A percentile compares a stretch with the other conserved stretches of the same genome.
Evolutionary conservation across 371 early-diverging fungal species (phyloP).

Genomic region (Mycotypha africana): DNA sequence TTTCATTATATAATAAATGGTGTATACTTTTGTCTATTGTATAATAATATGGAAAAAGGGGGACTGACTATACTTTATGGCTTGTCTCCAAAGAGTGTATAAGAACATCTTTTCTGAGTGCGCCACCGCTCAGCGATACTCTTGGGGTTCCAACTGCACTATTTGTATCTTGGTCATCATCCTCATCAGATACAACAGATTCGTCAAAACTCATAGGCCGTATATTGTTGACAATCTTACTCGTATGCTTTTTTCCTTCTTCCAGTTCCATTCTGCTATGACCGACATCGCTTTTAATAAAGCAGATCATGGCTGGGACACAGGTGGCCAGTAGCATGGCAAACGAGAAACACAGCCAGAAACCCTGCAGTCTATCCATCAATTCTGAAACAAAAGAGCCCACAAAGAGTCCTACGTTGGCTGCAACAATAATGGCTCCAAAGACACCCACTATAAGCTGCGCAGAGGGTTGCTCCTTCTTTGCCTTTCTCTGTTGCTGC

Average conservation of each 20-base stretch:
- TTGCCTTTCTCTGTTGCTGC: not conserved
- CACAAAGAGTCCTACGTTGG: conserved; percentile 1
- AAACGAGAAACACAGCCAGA: conserved; percentile 9
- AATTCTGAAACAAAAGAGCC: conserved; percentile 7
- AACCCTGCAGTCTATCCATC: conserved; percentile 1
- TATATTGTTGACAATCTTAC: not conserved
- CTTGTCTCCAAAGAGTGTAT: too few species aligned
- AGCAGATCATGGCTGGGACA: not conserved
- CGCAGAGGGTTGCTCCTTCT: not conserved
- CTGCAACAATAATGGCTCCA: not conserved
- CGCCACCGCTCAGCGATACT: too few species aligned
- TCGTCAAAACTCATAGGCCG: not conserved
- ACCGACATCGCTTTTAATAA: too few species aligned
- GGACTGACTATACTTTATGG: too few species aligned
- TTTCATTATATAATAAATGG: too few species aligned
- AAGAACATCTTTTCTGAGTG: too few species aligned
- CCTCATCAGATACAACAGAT: not conserved
- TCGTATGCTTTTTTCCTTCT: not conserved
- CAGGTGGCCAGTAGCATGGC: conserved; percentile 1
- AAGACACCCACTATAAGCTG: not conserved
- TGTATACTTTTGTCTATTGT: too few species aligned
- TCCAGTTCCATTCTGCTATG: not conserved
- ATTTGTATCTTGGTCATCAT: too few species aligned
- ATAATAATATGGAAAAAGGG: too few species aligned
- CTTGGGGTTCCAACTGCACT: too few species aligned